Evolutionary conservation across 805 yeast species (phyloP).

Genomic region (Myxozyma neotropica): DNA sequence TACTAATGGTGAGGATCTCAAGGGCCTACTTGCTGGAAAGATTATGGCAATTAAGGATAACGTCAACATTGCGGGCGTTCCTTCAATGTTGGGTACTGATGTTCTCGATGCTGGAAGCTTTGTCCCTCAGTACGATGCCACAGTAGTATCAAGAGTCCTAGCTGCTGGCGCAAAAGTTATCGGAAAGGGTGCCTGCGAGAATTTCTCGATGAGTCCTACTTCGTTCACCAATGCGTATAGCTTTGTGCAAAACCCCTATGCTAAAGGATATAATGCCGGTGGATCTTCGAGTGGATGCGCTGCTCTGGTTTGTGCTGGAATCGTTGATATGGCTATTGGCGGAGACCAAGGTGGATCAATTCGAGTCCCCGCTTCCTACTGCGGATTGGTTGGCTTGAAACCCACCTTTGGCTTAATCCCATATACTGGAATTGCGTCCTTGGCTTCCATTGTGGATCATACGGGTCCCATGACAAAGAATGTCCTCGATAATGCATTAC

Average conservation of each 20-base stretch:
- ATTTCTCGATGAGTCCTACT: constrained; percentile 44
- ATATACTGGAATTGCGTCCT: constrained; percentile 44
- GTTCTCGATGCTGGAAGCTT: constrained; percentile 39
- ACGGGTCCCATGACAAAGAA: constrained; percentile 48
- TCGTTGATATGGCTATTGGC: constrained; percentile 51
- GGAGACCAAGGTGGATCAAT: constrained; percentile 59
- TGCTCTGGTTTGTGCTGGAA: constrained; percentile 53
- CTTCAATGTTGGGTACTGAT: constrained; percentile 46
- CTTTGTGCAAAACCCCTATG: constrained; percentile 50
- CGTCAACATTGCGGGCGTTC: constrained; percentile 44
- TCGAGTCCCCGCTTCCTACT: constrained; percentile 52
- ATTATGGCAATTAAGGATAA: constrained; percentile 45
- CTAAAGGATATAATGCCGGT: constrained; percentile 47
- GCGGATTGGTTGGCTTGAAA: constrained; percentile 49
- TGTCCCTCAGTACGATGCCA: constrained; percentile 45
- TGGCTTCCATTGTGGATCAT: constrained; percentile 45
- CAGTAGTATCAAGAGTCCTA: constrained; percentile 44
- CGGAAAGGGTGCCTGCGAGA: constrained; percentile 47
- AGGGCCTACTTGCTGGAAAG: constrained; percentile 39
- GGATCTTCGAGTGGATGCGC: constrained; percentile 62
- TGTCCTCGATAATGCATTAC: constrained; percentile 43
- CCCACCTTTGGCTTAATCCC: constrained; percentile 53
- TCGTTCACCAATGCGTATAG: constrained; percentile 48
- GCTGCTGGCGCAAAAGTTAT: constrained; percentile 45
- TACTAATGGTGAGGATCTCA: constrained; percentile 35